phyloP scores from a whole-genome alignment of 2,329 filamentous ascomycete genomes.

The Penicillium sp. region DNA sequence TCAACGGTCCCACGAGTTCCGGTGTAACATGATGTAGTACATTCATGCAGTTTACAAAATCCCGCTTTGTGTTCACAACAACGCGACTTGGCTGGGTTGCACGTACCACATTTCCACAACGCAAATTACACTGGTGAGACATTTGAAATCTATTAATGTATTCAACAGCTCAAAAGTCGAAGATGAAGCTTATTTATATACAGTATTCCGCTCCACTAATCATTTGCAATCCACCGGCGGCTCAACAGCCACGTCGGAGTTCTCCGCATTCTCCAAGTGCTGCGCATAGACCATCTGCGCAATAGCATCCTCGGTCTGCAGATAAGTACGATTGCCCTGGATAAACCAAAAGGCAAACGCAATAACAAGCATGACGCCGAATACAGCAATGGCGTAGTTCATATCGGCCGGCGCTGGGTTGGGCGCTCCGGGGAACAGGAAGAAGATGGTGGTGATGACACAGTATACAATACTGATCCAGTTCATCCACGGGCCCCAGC shows the following conservation, averaged over 20 bases:
- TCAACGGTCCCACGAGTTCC: background rate
- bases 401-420: slow-evolving; percentile 51
- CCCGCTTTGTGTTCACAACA: no score
- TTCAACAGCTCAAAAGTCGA: background rate
- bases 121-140: no score
- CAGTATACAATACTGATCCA: slow-evolving; percentile 55
- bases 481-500: slow-evolving; percentile 46
- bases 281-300: slow-evolving; percentile 30
- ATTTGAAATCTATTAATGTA: background rate
- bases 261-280: slow-evolving; percentile 21
- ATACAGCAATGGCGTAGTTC: slow-evolving; percentile 59
- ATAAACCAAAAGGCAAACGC: slow-evolving; percentile 53
- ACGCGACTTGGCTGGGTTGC: background rate
- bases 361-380: slow-evolving; percentile 55
- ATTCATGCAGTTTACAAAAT: background rate
- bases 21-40: background rate
- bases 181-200: background rate
- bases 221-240: background rate
- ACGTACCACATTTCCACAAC: background rate
- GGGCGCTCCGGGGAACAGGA: slow-evolving; percentile 53
- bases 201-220: background rate
- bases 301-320: slow-evolving; percentile 32
- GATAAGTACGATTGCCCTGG: slow-evolving; percentile 44
- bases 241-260: background rate
- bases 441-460: slow-evolving; percentile 53